Conservation (phyloP, 495 filamentous ascomycete genomes). For the Lindgomyces ingoldianus region DNA sequence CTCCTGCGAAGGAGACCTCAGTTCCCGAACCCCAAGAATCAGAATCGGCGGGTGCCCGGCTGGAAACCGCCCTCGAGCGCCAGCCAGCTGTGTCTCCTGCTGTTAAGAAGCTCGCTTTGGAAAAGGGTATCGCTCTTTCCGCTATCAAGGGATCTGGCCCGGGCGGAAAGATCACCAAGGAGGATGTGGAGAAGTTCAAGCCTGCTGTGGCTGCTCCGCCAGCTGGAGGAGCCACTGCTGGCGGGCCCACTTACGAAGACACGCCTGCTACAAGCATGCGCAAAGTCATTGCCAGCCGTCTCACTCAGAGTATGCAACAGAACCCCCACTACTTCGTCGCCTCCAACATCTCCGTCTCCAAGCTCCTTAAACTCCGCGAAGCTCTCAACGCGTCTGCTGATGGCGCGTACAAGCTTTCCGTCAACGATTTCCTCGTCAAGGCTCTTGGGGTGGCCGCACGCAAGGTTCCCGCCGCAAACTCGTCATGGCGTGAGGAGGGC, state of each 20-base stretch:
- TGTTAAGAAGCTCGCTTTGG: conserved; percentile 78
- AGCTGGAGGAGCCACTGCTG: conserved; percentile 48
- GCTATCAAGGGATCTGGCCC: conserved; percentile 85
- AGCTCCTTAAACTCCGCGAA: conserved; percentile 93
- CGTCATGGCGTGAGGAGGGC: conserved; percentile 80
- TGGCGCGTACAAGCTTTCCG: conserved; percentile 95
- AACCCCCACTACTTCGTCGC: conserved; percentile 99
- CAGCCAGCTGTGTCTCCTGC: conserved; percentile 69
- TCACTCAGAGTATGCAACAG: conserved; percentile 83
- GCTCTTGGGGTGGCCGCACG: conserved; percentile 82
- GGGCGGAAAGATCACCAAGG: conserved; percentile 84
- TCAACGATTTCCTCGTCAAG: conserved; percentile 99
- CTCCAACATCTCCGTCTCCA: conserved; percentile 80
- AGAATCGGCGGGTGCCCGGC: conserved; percentile 68
- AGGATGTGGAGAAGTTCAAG: conserved; percentile 86
- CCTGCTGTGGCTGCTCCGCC: conserved; percentile 51
- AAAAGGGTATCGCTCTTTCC: conserved; percentile 79
- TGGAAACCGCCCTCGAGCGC: conserved; percentile 82
- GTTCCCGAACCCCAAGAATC: conserved; percentile 63
- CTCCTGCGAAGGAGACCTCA: conserved; percentile 56
- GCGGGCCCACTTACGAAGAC: conserved; percentile 75
- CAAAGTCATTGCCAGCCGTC: conserved; percentile 91
- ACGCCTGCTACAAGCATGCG: conserved; percentile 88
- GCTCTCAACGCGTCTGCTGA: conserved; percentile 85
- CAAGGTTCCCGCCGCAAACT: conserved; percentile 95